Percentiles rank a stretch among this genome's conserved stretches.
Conservation (phyloP, 352 stramenopile genomes). For the Phytophthora ohioensis region DNA sequence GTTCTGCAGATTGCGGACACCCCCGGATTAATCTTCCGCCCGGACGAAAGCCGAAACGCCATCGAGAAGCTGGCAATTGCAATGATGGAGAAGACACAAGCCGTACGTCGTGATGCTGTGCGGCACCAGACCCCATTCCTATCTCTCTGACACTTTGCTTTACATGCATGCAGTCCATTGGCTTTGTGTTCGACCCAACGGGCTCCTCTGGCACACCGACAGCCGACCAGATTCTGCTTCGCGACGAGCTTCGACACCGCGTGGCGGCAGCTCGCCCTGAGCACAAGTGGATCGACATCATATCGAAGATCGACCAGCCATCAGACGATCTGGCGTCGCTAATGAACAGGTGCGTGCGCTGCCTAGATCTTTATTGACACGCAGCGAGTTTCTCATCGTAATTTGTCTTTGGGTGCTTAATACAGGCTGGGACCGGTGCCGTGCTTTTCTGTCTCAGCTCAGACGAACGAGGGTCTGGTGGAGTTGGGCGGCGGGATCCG, state of each 20-base stretch:
- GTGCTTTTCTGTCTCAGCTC: slow-evolving; percentile 61
- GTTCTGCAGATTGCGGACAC: slow-evolving; percentile 83
- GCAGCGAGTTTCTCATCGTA: too few relatives aligned
- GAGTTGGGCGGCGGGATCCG: slow-evolving; percentile 69
- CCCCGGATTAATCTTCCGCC: slow-evolving; percentile 71
- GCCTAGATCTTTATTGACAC: background rate
- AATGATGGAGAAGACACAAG: slow-evolving; percentile 83
- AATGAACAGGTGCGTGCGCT: slow-evolving; percentile 37
- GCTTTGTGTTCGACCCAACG: slow-evolving; percentile 88
- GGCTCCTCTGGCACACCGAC: slow-evolving; percentile 70
- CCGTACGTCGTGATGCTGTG: slow-evolving; percentile 37
- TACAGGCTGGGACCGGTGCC: slow-evolving; percentile 34
- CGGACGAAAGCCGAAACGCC: slow-evolving; percentile 69
- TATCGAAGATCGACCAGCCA: slow-evolving; percentile 85
- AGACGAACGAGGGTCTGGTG: slow-evolving; percentile 81
- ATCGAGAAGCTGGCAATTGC: slow-evolving; percentile 79
- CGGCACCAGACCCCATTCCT: background rate
- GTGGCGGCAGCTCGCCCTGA: slow-evolving; percentile 49
- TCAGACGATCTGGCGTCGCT: slow-evolving; percentile 52
- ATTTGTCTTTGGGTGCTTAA: background rate
- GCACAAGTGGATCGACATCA: slow-evolving; percentile 86
- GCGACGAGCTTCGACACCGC: slow-evolving; percentile 73
- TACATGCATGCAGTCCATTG: slow-evolving; percentile 63
- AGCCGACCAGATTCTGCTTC: slow-evolving; percentile 69
- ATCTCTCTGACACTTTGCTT: slow-evolving; percentile 13